A percentile compares a stretch with the other conserved stretches of the same genome.
These are phyloP conservation scores for Sorghum bicolor DNA, from an alignment of 176 grass and related monocot genomes.

Conservation along the genomic window Sorghum_bicolor_NCBIv3 NC_012871.2:74844001-74844500, in stretches of 20 bases:
- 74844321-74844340: not conserved
- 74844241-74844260: not conserved
- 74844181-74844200: not conserved
- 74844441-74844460: not conserved
- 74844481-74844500: not conserved
- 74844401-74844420: not conserved
- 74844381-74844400: not conserved
- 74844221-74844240: conserved; percentile 19
- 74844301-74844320: conserved; percentile 16
- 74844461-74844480: not conserved
- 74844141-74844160: not conserved
- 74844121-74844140: not conserved
- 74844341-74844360: not conserved
- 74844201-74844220: not conserved
- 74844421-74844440: not conserved
- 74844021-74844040: conserved; percentile 80
- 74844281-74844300: not conserved
- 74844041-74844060: conserved; percentile 99
- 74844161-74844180: not conserved
- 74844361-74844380: not conserved
- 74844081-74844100: not conserved
- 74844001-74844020: conserved; percentile 91
- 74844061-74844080: conserved; percentile 27
- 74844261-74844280: not conserved
- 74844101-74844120: not conserved